These are phyloP conservation scores for Teratosphaeria viscida DNA, from an alignment of 2,329 filamentous ascomycete genomes.

Conservation along the genomic window DNA sequence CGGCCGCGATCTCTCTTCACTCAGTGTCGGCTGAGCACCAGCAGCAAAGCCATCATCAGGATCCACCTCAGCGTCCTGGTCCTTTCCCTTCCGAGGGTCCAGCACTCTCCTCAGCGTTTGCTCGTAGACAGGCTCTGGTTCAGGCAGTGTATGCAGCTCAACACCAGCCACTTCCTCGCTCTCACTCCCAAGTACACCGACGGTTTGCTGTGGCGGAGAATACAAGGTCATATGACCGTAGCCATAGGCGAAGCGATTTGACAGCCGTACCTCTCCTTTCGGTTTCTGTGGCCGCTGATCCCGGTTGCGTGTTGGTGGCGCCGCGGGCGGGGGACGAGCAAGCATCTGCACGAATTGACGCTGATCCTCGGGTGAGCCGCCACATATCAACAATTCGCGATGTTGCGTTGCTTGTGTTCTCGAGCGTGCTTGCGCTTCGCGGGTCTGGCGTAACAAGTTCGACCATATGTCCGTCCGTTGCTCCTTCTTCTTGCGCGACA, in stretches of 20 bases:
- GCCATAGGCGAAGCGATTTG: slow-evolving; percentile 25
- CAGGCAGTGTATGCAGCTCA: slow-evolving; percentile 24
- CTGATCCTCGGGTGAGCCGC: slow-evolving; percentile 23
- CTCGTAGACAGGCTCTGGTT: slow-evolving; percentile 20
- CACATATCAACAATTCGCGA: slow-evolving; percentile 21
- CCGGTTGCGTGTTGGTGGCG: slow-evolving; percentile 13
- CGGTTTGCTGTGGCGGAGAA: slow-evolving; percentile 18
- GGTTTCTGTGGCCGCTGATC: slow-evolving; percentile 13
- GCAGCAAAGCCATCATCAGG: slow-evolving; percentile 3
- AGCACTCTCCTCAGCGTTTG: slow-evolving; percentile 17
- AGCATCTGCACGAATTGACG: slow-evolving; percentile 17
- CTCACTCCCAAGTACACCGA: slow-evolving; percentile 19
- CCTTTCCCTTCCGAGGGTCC: slow-evolving; percentile 5
- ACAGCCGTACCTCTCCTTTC: slow-evolving; percentile 22
- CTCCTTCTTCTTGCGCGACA: slow-evolving; percentile 13
- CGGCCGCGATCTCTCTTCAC: slow-evolving; percentile 9
- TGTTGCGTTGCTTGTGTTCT: slow-evolving; percentile 22
- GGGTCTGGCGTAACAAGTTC: slow-evolving; percentile 23
- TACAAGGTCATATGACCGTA: slow-evolving; percentile 25
- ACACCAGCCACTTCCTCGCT: slow-evolving; percentile 23
- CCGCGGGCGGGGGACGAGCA: slow-evolving; percentile 17
- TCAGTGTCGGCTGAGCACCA: slow-evolving; percentile 1
- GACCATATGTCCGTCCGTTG: slow-evolving; percentile 25
- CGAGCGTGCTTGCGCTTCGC: slow-evolving; percentile 25
- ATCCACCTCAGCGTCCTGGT: slow-evolving; percentile 8